Percentiles rank a stretch among this genome's conserved stretches.
Evolutionary conservation across 202 grass and related monocot genomes (phyloP).

Genomic region (Setaria viridis): DNA sequence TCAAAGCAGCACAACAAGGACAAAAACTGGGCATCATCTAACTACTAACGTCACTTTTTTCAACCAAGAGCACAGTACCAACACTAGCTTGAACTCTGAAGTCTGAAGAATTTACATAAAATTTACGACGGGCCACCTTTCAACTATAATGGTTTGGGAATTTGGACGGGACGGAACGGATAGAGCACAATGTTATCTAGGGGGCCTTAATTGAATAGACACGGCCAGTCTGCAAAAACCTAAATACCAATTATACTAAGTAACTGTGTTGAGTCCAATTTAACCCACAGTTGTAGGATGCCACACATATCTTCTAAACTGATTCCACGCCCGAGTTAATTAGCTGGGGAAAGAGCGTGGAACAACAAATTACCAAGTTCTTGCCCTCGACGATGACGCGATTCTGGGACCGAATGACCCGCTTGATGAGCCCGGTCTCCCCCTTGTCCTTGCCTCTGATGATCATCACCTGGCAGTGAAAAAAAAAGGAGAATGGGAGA

Average conservation of each 20-base stretch:
- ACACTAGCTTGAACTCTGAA: neutral
- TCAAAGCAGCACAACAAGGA: neutral
- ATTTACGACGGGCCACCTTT: neutral
- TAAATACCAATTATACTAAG: neutral
- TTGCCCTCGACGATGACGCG: conserved; percentile 97
- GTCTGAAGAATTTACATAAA: neutral
- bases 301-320: neutral
- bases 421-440: conserved; percentile 85
- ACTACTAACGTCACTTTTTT: neutral
- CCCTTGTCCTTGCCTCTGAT: conserved; percentile 95
- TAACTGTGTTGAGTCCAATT: neutral
- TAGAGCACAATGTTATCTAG: neutral
- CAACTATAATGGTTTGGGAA: neutral
- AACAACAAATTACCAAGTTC: conserved; percentile 74
- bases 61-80: neutral
- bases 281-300: neutral
- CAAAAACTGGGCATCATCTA: neutral
- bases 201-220: neutral
- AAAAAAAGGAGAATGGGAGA: neutral
- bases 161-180: conserved; percentile 9
- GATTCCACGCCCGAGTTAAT: neutral
- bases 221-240: too few relatives aligned
- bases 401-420: conserved; percentile 92
- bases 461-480: conserved; percentile 77
- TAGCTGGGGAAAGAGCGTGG: neutral